Percentiles rank a stretch among this genome's conserved stretches.
Conservation (phyloP, 2,329 filamentous ascomycete genomes). For the Aspergillus costaricaensis region DNA sequence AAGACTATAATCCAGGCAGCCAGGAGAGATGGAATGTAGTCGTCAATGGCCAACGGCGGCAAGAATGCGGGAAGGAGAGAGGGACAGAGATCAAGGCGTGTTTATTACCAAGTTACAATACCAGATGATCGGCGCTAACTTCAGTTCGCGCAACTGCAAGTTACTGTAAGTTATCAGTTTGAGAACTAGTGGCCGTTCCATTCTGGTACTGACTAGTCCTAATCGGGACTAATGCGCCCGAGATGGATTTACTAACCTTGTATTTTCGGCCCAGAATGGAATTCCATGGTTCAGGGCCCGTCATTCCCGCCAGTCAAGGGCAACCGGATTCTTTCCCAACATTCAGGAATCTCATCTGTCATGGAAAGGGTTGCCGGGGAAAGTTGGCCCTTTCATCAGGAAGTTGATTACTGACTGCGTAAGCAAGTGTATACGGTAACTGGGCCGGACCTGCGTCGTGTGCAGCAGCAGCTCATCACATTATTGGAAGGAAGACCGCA, state of each 20-base stretch:
- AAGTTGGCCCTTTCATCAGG: not conserved
- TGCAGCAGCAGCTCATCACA: conserved; percentile 3
- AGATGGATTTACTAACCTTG: not conserved
- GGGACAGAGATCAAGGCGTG: not conserved
- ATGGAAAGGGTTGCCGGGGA: not conserved
- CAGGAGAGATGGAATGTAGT: not conserved
- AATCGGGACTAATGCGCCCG: not conserved
- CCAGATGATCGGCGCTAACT: conserved; percentile 3
- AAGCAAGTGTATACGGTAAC: too few species aligned
- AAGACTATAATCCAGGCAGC: not conserved
- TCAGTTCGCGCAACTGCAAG: too few species aligned
- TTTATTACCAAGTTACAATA: not conserved
- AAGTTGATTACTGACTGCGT: too few species aligned
- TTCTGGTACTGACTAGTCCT: not conserved
- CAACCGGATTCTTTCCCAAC: conserved; percentile 7
- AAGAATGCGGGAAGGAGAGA: not conserved
- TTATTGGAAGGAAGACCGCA: not conserved
- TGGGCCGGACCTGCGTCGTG: not conserved
- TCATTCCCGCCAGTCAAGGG: conserved; percentile 1
- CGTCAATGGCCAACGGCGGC: not conserved
- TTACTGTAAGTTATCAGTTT: too few species aligned
- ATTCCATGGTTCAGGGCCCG: not conserved
- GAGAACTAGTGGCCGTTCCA: conserved; percentile 7
- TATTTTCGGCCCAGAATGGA: not conserved
- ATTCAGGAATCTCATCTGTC: not conserved